phyloP scores from a whole-genome alignment of 2,329 filamentous ascomycete genomes.

The Monosporascus sp. region DNA sequence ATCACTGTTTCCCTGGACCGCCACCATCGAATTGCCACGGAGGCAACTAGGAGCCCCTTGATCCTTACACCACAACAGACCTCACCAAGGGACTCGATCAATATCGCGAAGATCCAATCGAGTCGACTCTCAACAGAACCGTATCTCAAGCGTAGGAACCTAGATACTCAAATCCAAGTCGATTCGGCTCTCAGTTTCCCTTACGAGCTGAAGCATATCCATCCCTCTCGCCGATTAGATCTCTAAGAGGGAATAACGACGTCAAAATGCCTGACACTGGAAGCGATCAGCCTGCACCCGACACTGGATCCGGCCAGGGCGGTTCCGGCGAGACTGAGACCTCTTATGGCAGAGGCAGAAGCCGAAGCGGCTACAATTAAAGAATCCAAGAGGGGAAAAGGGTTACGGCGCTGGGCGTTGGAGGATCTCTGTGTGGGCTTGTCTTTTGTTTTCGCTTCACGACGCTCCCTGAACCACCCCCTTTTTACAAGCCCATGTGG shows the following conservation, averaged over 20 bases:
- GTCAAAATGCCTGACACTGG: slow-evolving; percentile 25
- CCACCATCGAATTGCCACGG: no score
- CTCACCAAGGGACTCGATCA: no score
- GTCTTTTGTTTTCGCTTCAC: background rate
- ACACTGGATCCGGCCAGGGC: slow-evolving; percentile 4
- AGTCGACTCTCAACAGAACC: no score
- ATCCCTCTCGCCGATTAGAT: slow-evolving; percentile 1
- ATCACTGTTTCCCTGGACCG: no score
- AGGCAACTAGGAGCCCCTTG: no score
- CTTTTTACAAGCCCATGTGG: background rate
- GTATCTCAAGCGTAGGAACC: no score
- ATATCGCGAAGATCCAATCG: no score
- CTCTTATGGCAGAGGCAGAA: slow-evolving; percentile 17
- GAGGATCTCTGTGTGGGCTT: background rate
- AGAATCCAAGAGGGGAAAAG: background rate
- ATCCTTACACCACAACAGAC: no score
- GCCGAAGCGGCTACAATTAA: slow-evolving; percentile 27
- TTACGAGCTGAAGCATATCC: no score
- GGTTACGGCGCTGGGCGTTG: background rate
- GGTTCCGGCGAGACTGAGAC: slow-evolving; percentile 7
- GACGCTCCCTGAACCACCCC: slow-evolving; percentile 5
- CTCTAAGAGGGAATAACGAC: background rate
- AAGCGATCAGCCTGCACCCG: slow-evolving; percentile 17
- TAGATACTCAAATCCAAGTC: no score
- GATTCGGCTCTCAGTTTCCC: no score